Base-by-base conservation (phyloP, 768 basidiomycete genomes). In the Chalciporus piperatus region DNA sequence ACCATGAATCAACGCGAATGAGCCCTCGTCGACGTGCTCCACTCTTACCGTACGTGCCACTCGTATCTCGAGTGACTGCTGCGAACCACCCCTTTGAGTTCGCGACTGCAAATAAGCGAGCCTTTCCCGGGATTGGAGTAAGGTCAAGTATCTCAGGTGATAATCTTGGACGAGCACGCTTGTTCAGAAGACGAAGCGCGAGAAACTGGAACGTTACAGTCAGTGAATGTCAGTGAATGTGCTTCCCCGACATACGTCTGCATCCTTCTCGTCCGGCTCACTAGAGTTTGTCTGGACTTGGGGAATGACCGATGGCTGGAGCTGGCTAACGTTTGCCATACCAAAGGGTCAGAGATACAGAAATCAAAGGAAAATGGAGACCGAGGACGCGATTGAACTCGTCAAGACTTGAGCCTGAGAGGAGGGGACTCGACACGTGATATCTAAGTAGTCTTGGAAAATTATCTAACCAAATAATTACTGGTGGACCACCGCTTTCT, bases 11-110 rank as follows among this genome's bases (percentile, higher is more conserved):
- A 35, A 43, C 8, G 10, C 7, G 23, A 47, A 22, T 22, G 4
- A 25, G 25, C 35, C 27, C 30, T 46, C 47, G 44, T 40, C 45
- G 20, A 40, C 33, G 47, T 43, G 11, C 10, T 47, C 8, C 30
- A 55, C 74, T 22, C 22, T 40, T 50, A 81, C 81, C 69, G 51
- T 71, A 73, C 51, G 67, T 58, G 46, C 69, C 58, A 59, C 64
- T 41, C 43, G 56, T 47, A 44, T 70, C 69, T 35, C 70, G 67
- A 40, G 68, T 74, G 10, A 81, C 77, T 28, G 87, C 85, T 41
- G 80, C 84, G 66, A 90, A 91, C 82, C 83, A 90, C 25, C 81
- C 84, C 55, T 73, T 77, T 12, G 72, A 68, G 61, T 84, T 87
- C 3, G 83, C 75, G 3, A 79, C 72, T 4, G 82, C 76, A 57